These are phyloP conservation scores for Parmales sp. DNA, from an alignment of 108 stramenopile genomes.

Conservation along the genomic window DNA sequence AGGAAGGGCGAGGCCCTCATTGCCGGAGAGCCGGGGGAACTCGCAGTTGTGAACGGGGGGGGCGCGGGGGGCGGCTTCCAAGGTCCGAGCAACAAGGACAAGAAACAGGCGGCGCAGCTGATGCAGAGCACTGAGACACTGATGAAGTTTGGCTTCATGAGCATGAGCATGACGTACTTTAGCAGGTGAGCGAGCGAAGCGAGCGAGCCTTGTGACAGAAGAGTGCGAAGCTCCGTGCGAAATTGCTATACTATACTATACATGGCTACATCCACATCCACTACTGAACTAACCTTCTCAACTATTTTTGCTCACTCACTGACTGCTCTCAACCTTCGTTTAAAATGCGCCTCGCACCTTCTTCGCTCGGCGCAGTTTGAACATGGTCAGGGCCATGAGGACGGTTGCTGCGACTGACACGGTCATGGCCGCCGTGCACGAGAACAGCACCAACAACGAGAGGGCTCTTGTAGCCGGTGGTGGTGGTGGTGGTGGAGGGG, in stretches of 20 bases:
- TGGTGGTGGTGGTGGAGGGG: neutral
- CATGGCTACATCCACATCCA: too few relatives aligned
- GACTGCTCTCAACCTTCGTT: too few relatives aligned
- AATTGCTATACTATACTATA: too few relatives aligned
- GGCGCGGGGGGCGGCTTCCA: neutral
- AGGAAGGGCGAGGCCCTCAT: slow-evolving; percentile 30
- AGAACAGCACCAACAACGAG: neutral
- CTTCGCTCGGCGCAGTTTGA: too few relatives aligned
- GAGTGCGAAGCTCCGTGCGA: too few relatives aligned
- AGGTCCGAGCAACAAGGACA: slow-evolving; percentile 25
- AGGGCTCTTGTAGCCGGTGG: neutral
- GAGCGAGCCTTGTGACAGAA: too few relatives aligned
- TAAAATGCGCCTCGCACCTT: too few relatives aligned
- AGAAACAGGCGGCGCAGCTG: slow-evolving; percentile 63
- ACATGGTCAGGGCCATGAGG: slow-evolving; percentile 83
- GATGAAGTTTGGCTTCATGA: slow-evolving; percentile 87
- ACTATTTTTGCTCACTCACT: too few relatives aligned
- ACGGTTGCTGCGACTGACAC: slow-evolving; percentile 54
- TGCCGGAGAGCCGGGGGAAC: neutral
- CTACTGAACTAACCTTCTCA: too few relatives aligned
- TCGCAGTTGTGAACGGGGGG: neutral
- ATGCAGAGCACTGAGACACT: slow-evolving; percentile 76
- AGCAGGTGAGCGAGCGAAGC: too few relatives aligned
- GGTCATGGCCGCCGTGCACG: slow-evolving; percentile 29
- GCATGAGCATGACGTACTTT: slow-evolving; percentile 80